Base-by-base conservation (phyloP, 78 protist species). In the Dictyostelium intermedium region DNA sequence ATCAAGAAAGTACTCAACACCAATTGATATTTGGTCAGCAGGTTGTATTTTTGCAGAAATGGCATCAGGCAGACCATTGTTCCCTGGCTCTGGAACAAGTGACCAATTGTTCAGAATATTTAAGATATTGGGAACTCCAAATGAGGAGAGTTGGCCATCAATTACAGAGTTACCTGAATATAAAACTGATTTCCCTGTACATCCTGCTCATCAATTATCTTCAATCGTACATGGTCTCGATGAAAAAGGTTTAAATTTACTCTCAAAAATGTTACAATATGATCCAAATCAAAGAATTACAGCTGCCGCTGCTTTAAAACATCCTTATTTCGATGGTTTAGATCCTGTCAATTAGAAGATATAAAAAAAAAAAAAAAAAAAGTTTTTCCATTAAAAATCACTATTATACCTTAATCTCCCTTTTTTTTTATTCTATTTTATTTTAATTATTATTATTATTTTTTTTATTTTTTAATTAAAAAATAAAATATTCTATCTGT, bases 21-120 rank as follows among this genome's bases (percentile, higher is more conserved):
- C 99, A 7, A 97, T 99, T 60, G 99, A 99, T 92, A 95, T 99
- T 23, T 99, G 99, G 99, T 91, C 98, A n/a, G 98, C 98, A 27
- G 99, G 99, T 41, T 99, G 99, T 97, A 99, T 99, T 95, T 99
- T 99, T 56, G 99, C 99, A 27, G 98, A 99, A 95, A 95, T 99
- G 99, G 92, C 96, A 61, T 30, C 87, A 9, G 97, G 99, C 14
- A 78, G 97, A 43, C 99, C 99, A 35, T 91, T 99, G 69, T 99
- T 99, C 97, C 99, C 99, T 2, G 99, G 99, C 18, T 27, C 92
- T 32, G 95, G 98, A 30, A 98, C 98, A 18, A 20, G 61, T 14
- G 99, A 99, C 91, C 99, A 99, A 92, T 97, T 99, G 27, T 14
- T 91, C 82, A 82, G 97, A 34, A 99, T 99, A 73, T 99, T 99